Conservation (phyloP, 495 filamentous ascomycete species). For the Penicillium verhagenii region DNA sequence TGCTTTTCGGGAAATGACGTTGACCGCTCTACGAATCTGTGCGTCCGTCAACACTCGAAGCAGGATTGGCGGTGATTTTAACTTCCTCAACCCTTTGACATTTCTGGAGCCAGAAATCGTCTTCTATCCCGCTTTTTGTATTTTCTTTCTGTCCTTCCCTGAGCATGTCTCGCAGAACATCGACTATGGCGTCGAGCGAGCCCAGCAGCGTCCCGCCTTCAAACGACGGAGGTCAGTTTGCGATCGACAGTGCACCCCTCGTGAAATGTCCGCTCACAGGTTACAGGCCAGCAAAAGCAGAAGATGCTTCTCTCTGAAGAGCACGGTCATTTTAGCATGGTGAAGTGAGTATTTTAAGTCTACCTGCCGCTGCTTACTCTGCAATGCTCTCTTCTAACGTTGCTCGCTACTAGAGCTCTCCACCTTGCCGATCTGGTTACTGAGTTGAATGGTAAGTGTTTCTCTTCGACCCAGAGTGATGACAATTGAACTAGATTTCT, state of each 20-base stretch:
- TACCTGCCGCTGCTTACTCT: neutral
- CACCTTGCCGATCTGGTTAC: slow-evolving; percentile 96
- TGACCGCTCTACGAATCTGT: slow-evolving; percentile 35
- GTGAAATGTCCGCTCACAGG: slow-evolving; percentile 18
- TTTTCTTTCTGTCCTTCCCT: slow-evolving; percentile 12
- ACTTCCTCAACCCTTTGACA: slow-evolving; percentile 19
- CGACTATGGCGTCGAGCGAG: slow-evolving; percentile 39
- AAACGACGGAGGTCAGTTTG: slow-evolving; percentile 41
- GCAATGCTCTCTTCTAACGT: slow-evolving; percentile 15
- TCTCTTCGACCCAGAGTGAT: neutral
- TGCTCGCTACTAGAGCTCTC: slow-evolving; percentile 58
- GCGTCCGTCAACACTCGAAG: slow-evolving; percentile 37
- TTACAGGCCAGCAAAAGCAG: slow-evolving; percentile 75
- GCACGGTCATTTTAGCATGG: slow-evolving; percentile 75
- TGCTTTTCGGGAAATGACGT: slow-evolving; percentile 38
- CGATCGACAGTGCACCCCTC: slow-evolving; percentile 9
- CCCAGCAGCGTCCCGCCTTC: slow-evolving; percentile 36
- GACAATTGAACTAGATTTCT: slow-evolving; percentile 11
- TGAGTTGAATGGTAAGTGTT: slow-evolving; percentile 79
- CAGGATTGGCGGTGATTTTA: slow-evolving; percentile 27
- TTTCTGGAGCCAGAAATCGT: neutral
- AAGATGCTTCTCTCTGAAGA: slow-evolving; percentile 75
- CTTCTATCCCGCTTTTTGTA: neutral
- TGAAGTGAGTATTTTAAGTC: slow-evolving; percentile 49
- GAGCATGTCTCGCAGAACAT: slow-evolving; percentile 50